phyloP scores from a whole-genome alignment of 2,329 filamentous ascomycete species.

The Immersiporthe knoxdaviesiana region DNA sequence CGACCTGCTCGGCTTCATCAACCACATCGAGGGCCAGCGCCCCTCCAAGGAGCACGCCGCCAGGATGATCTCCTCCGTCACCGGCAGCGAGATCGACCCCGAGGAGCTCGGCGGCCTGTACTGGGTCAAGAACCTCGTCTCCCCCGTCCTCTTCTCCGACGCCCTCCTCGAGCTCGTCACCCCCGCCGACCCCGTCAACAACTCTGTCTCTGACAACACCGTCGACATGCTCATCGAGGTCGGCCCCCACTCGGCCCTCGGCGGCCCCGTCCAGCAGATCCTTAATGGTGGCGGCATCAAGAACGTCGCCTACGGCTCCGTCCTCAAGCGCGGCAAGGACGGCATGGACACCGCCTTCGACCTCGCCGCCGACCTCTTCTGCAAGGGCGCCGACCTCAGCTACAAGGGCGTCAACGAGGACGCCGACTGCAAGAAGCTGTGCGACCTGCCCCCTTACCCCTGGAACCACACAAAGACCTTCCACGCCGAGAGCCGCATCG shows the following conservation, averaged over 20 bases:
- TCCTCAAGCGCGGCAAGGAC: slow-evolving; percentile 48
- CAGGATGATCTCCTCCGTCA: slow-evolving; percentile 26
- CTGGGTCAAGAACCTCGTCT: slow-evolving; percentile 28
- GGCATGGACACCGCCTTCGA: slow-evolving; percentile 24
- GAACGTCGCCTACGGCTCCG: slow-evolving; percentile 42
- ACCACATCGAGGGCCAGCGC: slow-evolving; percentile 33
- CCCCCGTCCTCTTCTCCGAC: slow-evolving; percentile 25
- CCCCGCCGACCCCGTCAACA: slow-evolving; percentile 27
- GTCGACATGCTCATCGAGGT: slow-evolving; percentile 40
- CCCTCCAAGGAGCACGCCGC: slow-evolving; percentile 19
- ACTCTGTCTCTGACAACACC: slow-evolving; percentile 25
- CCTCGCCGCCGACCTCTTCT: slow-evolving; percentile 24
- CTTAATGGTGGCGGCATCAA: slow-evolving; percentile 33
- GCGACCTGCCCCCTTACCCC: slow-evolving; percentile 49
- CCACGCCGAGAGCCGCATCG: slow-evolving; percentile 29
- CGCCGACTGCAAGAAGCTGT: slow-evolving; percentile 32
- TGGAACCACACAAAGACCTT: slow-evolving; percentile 48
- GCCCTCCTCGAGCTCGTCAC: slow-evolving; percentile 25
- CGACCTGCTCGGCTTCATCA: slow-evolving; percentile 38
- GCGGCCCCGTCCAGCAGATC: slow-evolving; percentile 38
- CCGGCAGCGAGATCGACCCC: slow-evolving; percentile 21
- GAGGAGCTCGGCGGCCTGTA: slow-evolving; percentile 32
- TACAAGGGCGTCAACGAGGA: slow-evolving; percentile 39
- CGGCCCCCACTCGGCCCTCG: slow-evolving; percentile 37
- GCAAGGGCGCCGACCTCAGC: slow-evolving; percentile 15